Percentiles rank a stretch among this genome's conserved stretches.
These are phyloP conservation scores for Umbelopsis vinacea DNA, from an alignment of 192 early-diverging fungal species.

Conservation along the genomic window DNA sequence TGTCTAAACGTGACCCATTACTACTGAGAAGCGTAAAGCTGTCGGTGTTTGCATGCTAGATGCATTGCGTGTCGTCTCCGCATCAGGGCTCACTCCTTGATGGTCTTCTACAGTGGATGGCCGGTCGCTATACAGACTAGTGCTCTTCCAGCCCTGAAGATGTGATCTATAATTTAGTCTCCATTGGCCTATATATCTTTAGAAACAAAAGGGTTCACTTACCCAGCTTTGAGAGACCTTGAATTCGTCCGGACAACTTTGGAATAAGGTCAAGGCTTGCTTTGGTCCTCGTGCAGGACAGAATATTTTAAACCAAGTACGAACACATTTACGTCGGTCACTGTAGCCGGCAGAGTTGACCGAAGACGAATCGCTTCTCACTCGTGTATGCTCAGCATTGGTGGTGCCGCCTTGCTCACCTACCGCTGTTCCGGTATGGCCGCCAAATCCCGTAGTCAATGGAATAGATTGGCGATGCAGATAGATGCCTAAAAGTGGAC, in stretches of 20 bases:
- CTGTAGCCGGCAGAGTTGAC: conserved; percentile 29
- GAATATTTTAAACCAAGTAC: conserved; percentile 64
- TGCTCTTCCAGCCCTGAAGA: conserved; percentile 44
- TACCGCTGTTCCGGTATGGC: not conserved
- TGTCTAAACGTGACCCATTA: conserved; percentile 45
- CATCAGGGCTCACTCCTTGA: not conserved
- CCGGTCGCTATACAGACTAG: conserved; percentile 35
- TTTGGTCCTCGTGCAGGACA: conserved; percentile 48
- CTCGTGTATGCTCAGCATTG: not conserved
- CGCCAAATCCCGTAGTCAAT: not conserved
- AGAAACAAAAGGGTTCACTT: conserved; percentile 4
- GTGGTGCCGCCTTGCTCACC: not conserved
- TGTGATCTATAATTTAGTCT: not conserved
- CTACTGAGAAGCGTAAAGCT: conserved; percentile 42
- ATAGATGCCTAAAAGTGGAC: conserved; percentile 53
- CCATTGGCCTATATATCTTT: not conserved
- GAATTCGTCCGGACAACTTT: conserved; percentile 62
- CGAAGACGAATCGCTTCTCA: not conserved
- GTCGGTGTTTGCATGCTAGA: not conserved
- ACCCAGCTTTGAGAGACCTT: conserved; percentile 60
- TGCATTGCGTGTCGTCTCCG: conserved; percentile 5
- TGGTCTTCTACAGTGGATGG: conserved; percentile 7
- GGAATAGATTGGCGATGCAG: conserved; percentile 53
- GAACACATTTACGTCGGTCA: conserved; percentile 49
- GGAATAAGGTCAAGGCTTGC: conserved; percentile 55